Base-by-base conservation (phyloP, 768 basidiomycete genomes). In the Pulveroboletus sp. region DNA sequence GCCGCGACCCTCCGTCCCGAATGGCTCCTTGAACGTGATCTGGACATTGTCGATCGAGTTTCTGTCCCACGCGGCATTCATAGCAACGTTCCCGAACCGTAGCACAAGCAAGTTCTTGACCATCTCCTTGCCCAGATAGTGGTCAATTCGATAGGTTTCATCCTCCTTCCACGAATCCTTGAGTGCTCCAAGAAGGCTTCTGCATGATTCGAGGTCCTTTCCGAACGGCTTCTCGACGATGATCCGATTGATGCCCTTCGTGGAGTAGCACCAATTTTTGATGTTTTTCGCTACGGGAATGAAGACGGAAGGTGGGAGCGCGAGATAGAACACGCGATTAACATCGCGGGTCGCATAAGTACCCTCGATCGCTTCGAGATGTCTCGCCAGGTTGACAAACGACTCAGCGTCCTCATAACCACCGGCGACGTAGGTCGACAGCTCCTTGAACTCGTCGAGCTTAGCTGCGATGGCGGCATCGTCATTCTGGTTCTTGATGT, bases 71-170 rank as follows among this genome's bases (percentile, higher is more conserved):
- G 82, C 80, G 27, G 90, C 83, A 56, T 82, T 83, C 75, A 96
- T 70, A 24, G 93, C 89, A 57, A 93, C 72, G 71, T 99, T 99
- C 55, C 92, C 95, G 62, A 99, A 99, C 31, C 95, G 85, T 46
- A 97, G 75, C 27, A 97, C 91, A 55, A 98, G 86, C 48, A 99
- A 69, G 70, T 98, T 99, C 79, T 99, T 99, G 65, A 97, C 91
- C 95, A 99, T 98, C 79, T 99, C 95, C 76, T 99, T 99, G 50
- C 95, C 95, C 46, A 99, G 86, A 69, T 99, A 99, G 67, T 99
- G 95, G 71, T 99, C 95, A 66, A 99, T 98, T 46, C 95, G 89
- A 83, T 89, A 99, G 9, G 94, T 98, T 75, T 99, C 96, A 27
- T 97, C 91, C 71, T 99, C 95, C 3, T 77, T 76, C 93, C 94